Percentiles rank a stretch among this genome's conserved stretches.
Evolutionary conservation across 148 eudicot genomes (phyloP).

Genomic region (Hydrangea macrophylla): DNA sequence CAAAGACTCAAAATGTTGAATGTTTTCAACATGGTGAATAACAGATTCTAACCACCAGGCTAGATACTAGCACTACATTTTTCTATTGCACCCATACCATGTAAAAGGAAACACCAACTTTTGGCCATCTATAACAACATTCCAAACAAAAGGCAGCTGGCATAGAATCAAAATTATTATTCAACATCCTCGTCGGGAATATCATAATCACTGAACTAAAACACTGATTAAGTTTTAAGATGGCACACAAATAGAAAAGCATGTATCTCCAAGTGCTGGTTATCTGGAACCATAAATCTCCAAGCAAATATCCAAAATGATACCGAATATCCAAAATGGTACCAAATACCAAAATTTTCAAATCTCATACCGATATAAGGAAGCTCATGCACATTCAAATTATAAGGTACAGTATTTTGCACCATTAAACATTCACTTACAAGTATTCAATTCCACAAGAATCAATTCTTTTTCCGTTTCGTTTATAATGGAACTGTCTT

Average conservation of each 20-base stretch:
- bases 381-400: not conserved
- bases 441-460: not conserved
- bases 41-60: too few relatives aligned
- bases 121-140: not conserved
- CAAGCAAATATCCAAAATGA: not conserved
- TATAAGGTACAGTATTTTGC: not conserved
- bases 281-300: not conserved
- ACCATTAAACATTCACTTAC: not conserved
- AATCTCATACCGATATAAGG: not conserved
- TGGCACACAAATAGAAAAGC: not conserved
- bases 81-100: not conserved
- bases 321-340: not conserved
- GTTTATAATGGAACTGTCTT: not conserved
- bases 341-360: not conserved
- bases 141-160: too few relatives aligned
- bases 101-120: not conserved
- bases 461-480: not conserved
- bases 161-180: too few relatives aligned
- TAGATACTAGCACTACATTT: not conserved
- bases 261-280: slow-evolving; percentile 1
- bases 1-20: too few relatives aligned
- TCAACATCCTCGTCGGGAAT: not conserved
- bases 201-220: not conserved
- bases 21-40: too few relatives aligned
- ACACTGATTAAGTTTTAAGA: not conserved